phyloP scores from a whole-genome alignment of 78 protist genomes.

The Monosiga brevicollis region DNA sequence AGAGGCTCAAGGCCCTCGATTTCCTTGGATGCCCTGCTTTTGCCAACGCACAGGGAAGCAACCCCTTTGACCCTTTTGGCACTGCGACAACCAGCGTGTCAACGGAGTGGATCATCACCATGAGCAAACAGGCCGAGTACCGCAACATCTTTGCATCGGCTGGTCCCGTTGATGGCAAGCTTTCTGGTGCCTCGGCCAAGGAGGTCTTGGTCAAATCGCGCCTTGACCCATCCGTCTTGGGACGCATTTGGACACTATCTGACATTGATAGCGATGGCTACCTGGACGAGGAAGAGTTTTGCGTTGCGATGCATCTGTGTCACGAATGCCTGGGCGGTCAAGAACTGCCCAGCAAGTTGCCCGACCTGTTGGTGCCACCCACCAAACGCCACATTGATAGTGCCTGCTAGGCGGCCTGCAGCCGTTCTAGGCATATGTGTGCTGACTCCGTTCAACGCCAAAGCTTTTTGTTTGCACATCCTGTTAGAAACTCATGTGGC shows the following conservation, averaged over 20 bases:
- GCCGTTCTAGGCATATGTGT: too few relatives aligned
- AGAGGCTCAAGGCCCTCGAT: too few relatives aligned
- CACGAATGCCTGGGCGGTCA: not conserved
- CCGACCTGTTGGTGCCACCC: not conserved
- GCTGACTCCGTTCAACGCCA: too few relatives aligned
- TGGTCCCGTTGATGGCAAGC: not conserved
- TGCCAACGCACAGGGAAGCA: too few relatives aligned
- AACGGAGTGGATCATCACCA: not conserved
- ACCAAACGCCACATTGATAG: too few relatives aligned
- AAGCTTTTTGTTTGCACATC: too few relatives aligned
- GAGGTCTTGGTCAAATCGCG: not conserved
- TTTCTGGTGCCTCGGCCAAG: not conserved
- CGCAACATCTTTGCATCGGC: not conserved
- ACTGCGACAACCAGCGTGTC: not conserved
- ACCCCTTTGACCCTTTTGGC: too few relatives aligned
- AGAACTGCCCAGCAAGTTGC: not conserved
- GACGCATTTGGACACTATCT: conserved; percentile 6
- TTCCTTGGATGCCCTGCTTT: too few relatives aligned
- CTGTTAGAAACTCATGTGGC: too few relatives aligned
- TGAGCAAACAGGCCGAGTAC: not conserved
- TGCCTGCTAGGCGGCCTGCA: too few relatives aligned
- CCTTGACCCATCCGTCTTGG: not conserved
- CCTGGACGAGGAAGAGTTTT: conserved; percentile 38
- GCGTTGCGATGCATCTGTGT: not conserved
- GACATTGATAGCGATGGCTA: conserved; percentile 37